phyloP scores from a whole-genome alignment of 1,139 yeast species.

The Kluyveromyces marxianus region DNA sequence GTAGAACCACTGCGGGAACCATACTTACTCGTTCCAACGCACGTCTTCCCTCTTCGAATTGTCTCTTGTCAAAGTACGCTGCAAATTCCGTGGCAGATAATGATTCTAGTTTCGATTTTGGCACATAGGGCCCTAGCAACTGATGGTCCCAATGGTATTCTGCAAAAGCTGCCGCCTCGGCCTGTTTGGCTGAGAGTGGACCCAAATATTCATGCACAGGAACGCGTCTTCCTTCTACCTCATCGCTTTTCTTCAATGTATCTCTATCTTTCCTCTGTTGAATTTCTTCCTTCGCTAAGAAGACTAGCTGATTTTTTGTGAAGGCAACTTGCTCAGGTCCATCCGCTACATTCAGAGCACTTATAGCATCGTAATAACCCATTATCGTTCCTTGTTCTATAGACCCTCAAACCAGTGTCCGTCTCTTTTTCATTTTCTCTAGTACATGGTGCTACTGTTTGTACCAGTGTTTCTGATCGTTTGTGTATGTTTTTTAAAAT shows the following conservation, averaged over 20 bases:
- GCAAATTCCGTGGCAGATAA: slow-evolving; percentile 30
- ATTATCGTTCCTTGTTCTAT: neutral
- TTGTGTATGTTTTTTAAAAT: too few relatives aligned
- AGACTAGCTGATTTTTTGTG: slow-evolving; percentile 19
- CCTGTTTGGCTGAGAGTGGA: slow-evolving; percentile 11
- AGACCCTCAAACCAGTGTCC: too few relatives aligned
- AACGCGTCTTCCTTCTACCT: slow-evolving; percentile 11
- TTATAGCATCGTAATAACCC: slow-evolving; percentile 24
- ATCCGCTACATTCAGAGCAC: slow-evolving; percentile 26
- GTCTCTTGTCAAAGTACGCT: slow-evolving; percentile 24
- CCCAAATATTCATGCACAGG: slow-evolving; percentile 28
- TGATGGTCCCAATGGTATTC: slow-evolving; percentile 25
- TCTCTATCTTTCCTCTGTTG: slow-evolving; percentile 10
- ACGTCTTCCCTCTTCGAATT: slow-evolving; percentile 2
- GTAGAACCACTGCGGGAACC: slow-evolving; percentile 4
- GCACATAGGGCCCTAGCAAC: slow-evolving; percentile 29
- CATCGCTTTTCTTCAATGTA: slow-evolving; percentile 6
- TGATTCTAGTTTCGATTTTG: slow-evolving; percentile 26
- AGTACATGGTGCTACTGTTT: too few relatives aligned
- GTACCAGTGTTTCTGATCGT: too few relatives aligned
- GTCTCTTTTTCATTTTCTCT: too few relatives aligned
- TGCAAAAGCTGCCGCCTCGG: slow-evolving; percentile 13
- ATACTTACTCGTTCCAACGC: slow-evolving; percentile 5
- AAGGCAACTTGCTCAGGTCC: slow-evolving; percentile 24
- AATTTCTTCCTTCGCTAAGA: slow-evolving; percentile 14